Percentiles rank a stretch among this genome's conserved stretches.
phyloP scores from a whole-genome alignment of 2,329 filamentous ascomycete genomes.

The Stachybotrys echinatus region DNA sequence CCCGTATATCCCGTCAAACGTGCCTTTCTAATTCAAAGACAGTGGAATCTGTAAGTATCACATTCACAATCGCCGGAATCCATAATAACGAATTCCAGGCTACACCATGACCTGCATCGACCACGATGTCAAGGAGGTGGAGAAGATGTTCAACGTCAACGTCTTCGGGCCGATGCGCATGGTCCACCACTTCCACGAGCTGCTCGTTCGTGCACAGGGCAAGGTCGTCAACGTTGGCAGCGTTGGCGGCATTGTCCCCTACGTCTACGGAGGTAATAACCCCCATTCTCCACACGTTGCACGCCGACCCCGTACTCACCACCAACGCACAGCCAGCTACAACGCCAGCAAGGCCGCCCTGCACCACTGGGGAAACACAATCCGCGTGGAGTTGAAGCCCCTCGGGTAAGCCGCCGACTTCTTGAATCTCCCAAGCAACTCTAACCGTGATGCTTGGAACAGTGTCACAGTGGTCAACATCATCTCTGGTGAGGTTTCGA shows the following conservation, averaged over 20 bases:
- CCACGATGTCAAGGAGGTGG: constrained; percentile 21
- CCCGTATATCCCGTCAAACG: neutral
- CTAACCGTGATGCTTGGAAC: too few relatives aligned
- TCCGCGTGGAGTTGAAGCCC: constrained; percentile 16
- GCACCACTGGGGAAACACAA: constrained; percentile 3
- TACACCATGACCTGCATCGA: constrained; percentile 22
- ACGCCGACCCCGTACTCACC: neutral
- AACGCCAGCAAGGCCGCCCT: constrained; percentile 9
- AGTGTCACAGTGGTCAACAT: constrained; percentile 1
- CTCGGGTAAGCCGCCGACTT: constrained; percentile 7
- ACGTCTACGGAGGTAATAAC: constrained; percentile 9
- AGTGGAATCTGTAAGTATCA: neutral
- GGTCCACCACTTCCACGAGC: constrained; percentile 11
- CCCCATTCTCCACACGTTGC: neutral
- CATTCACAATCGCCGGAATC: neutral
- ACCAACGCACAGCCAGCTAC: constrained; percentile 8
- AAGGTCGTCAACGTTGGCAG: constrained; percentile 18
- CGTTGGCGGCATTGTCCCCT: constrained; percentile 13
- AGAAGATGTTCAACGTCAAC: constrained; percentile 36
- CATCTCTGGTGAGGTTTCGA: constrained; percentile 8
- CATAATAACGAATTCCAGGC: neutral
- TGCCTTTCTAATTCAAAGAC: neutral
- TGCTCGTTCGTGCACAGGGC: constrained; percentile 14
- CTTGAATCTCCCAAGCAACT: neutral
- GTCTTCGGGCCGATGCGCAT: constrained; percentile 26